A percentile compares a stretch with the other conserved stretches of the same genome.
Conservation (phyloP, 176 grass and related monocot species). For the maize (Zea mays) region Zm-B73-REFERENCE-NAM-5.0 NC_050102.1:166435501-166436000, state of each 20-base stretch:
- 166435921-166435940: constrained; percentile 37
- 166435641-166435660: too few species aligned
- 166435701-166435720: constrained; percentile 43
- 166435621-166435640: neutral
- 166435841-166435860: constrained; percentile 49
- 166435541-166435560: neutral
- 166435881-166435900: constrained; percentile 52
- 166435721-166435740: constrained; percentile 17
- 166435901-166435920: constrained; percentile 13
- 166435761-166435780: neutral
- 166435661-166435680: constrained; percentile 30
- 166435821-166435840: neutral
- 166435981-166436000: constrained; percentile 40
- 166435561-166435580: neutral
- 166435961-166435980: constrained; percentile 45
- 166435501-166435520: neutral
- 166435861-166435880: constrained; percentile 48
- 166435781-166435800: neutral
- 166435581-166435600: neutral
- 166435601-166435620: neutral
- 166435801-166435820: neutral
- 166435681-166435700: constrained; percentile 29
- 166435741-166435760: neutral
- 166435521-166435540: constrained; percentile 1
- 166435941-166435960: constrained; percentile 32